Evolutionary conservation across 225 moss, liverwort and hornwort species (phyloP).

Genomic region (Anthoceros angustus): DNA sequence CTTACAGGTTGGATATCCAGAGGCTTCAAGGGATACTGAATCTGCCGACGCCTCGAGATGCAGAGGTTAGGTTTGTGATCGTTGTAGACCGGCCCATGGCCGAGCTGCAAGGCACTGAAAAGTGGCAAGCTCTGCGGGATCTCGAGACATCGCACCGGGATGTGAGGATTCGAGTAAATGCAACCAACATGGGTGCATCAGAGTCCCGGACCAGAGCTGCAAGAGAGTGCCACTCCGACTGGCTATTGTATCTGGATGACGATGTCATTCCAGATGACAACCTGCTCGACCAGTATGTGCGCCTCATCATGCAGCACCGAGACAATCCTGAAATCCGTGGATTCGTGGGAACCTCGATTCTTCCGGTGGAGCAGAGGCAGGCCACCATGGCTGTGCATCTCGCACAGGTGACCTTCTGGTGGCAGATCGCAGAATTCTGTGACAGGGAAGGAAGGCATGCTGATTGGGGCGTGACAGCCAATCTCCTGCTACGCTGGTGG

Average conservation of each 20-base stretch:
- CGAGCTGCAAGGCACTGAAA: no score
- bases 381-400: conserved; percentile 13
- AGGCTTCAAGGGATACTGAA: no score
- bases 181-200: conserved; percentile 16
- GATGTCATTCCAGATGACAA: conserved; percentile 18
- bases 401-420: conserved; percentile 19
- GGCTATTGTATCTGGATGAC: conserved; percentile 26
- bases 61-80: no score
- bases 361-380: conserved; percentile 4
- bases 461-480: conserved; percentile 24
- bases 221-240: conserved; percentile 22
- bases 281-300: no score
- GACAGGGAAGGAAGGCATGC: no score
- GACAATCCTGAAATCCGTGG: conserved; percentile 7
- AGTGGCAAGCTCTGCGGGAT: no score
- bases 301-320: no score
- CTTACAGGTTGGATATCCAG: no score
- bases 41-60: no score
- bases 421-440: conserved; percentile 11
- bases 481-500: conserved; percentile 17
- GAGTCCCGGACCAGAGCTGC: conserved; percentile 17
- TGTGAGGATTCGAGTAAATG: conserved; percentile 15
- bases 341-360: conserved; percentile 16
- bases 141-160: no score
- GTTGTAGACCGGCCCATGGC: no score